These are phyloP conservation scores for Heliamphora pulchella DNA, from an alignment of 179 eudicot genomes.

Conservation along the genomic window DNA sequence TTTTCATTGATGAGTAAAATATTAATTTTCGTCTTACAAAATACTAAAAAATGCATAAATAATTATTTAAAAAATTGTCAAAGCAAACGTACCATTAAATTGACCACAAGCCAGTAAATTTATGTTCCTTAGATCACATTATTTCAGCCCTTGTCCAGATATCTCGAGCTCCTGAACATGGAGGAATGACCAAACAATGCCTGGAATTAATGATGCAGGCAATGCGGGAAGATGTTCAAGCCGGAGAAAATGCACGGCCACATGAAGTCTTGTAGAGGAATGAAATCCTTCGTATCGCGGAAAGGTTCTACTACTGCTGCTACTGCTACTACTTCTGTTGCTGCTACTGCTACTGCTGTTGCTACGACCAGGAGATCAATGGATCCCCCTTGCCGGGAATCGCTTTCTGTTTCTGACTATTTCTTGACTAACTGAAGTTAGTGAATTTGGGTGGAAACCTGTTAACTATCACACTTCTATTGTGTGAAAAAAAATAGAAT, in stretches of 20 bases:
- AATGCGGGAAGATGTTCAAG: constrained; percentile 42
- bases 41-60: too few relatives aligned
- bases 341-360: not conserved
- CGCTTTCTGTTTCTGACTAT: constrained; percentile 10
- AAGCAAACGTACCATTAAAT: not conserved
- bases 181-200: not conserved
- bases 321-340: not conserved
- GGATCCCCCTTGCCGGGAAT: constrained; percentile 4
- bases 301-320: constrained; percentile 6
- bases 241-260: constrained; percentile 41
- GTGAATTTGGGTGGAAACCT: not conserved
- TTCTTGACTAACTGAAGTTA: constrained; percentile 15
- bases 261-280: constrained; percentile 40
- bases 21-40: too few relatives aligned
- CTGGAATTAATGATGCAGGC: constrained; percentile 25
- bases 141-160: not conserved
- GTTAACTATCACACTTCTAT: not conserved
- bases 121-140: not conserved
- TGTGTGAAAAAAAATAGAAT: not conserved
- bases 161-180: not conserved
- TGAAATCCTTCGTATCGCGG: constrained; percentile 24
- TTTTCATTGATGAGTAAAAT: too few relatives aligned
- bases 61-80: too few relatives aligned
- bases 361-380: constrained; percentile 5
- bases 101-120: not conserved